Evolutionary conservation across 1,139 yeast species (phyloP).

Genomic region (Hansenula lynferdii): DNA sequence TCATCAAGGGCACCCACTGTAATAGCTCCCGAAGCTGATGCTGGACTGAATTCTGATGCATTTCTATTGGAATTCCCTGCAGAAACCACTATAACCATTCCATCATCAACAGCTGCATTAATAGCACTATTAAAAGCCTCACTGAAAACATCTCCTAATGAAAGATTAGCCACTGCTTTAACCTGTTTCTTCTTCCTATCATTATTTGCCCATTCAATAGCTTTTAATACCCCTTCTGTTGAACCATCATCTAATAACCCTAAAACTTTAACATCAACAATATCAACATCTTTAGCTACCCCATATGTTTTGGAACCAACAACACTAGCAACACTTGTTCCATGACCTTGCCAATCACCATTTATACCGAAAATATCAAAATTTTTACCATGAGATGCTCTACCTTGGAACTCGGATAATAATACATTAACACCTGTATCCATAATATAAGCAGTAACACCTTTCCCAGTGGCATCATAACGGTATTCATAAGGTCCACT

Average conservation of each 20-base stretch:
- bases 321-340: slow-evolving; percentile 89
- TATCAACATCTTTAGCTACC: slow-evolving; percentile 64
- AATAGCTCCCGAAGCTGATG: slow-evolving; percentile 64
- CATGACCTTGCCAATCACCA: slow-evolving; percentile 69
- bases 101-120: slow-evolving; percentile 63
- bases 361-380: slow-evolving; percentile 39
- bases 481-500: slow-evolving; percentile 27
- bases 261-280: slow-evolving; percentile 71
- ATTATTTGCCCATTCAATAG: slow-evolving; percentile 66
- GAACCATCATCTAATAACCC: slow-evolving; percentile 63
- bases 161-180: slow-evolving; percentile 72
- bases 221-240: slow-evolving; percentile 61
- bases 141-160: slow-evolving; percentile 70
- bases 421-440: slow-evolving; percentile 66
- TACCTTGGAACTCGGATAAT: slow-evolving; percentile 63
- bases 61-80: slow-evolving; percentile 80
- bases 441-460: slow-evolving; percentile 67
- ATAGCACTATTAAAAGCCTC: slow-evolving; percentile 67
- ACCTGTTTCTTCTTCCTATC: slow-evolving; percentile 38
- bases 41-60: slow-evolving; percentile 66
- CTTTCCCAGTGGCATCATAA: slow-evolving; percentile 45
- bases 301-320: slow-evolving; percentile 76
- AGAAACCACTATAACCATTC: slow-evolving; percentile 77
- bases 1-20: slow-evolving; percentile 90
- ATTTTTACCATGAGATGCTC: slow-evolving; percentile 57